A percentile compares a stretch with the other conserved stretches of the same genome.
phyloP scores from a whole-genome alignment of 371 early-diverging fungal genomes.

The Quaeritorhiza haematococci region DNA sequence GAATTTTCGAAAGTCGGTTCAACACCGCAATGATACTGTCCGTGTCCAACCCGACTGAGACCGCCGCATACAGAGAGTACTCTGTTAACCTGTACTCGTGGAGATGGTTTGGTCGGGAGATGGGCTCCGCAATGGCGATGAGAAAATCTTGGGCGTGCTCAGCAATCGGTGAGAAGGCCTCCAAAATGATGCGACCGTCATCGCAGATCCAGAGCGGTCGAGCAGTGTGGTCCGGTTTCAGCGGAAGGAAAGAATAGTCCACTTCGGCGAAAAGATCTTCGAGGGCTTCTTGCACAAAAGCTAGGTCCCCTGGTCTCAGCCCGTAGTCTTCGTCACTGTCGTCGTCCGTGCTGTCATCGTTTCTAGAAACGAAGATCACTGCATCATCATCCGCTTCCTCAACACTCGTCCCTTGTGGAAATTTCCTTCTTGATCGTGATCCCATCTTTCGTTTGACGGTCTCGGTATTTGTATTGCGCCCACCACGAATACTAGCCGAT shows the following conservation, averaged over 20 bases:
- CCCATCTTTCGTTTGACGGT: too few relatives aligned
- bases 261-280: not conserved
- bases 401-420: too few relatives aligned
- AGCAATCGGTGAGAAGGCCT: constrained; percentile 92
- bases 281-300: not conserved
- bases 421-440: too few relatives aligned
- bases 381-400: too few relatives aligned
- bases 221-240: constrained; percentile 81
- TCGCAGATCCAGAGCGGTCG: constrained; percentile 93
- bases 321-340: not conserved
- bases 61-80: constrained; percentile 98
- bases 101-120: constrained; percentile 71
- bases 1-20: constrained; percentile 49
- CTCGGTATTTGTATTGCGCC: too few relatives aligned
- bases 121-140: constrained; percentile 98
- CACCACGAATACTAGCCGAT: too few relatives aligned
- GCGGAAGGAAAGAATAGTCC: constrained; percentile 15
- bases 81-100: constrained; percentile 98
- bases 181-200: constrained; percentile 88
- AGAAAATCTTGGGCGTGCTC: constrained; percentile 97
- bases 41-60: constrained; percentile 97
- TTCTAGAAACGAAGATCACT: not conserved
- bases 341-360: not conserved
- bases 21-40: constrained; percentile 94
- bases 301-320: not conserved